Evolutionary conservation across 2,329 filamentous ascomycete species (phyloP), one percentile per base, ranked within the genome.

Genomic region (Periconia digitata): DNA sequence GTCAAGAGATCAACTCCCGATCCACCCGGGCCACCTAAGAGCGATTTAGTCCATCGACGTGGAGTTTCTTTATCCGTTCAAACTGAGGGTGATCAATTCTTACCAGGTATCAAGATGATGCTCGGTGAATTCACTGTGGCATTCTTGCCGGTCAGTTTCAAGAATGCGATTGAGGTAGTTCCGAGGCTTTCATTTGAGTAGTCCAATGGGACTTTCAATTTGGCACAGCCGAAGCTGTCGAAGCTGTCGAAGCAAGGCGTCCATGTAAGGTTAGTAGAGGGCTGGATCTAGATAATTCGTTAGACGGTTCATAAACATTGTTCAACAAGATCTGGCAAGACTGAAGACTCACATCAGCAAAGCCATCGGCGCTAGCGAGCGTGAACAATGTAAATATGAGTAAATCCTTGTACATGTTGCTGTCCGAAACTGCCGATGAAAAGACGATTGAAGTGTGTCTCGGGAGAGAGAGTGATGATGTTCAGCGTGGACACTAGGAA

Each of bases 1-100:
- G 65, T 40, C 12, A 64, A 47, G 16, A 21, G 34, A 2, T 60
- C 50, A 1, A 71, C 50, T 15, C 71, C 71, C 3, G 62, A 65
- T 2, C 58, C 66, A n/a, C 69, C 66, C 1, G 70, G 70, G 2
- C 56, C 56, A 15, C 51, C 51, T 43, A 23, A 21, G 43, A 36
- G 5, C 2, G 6, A 15, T 15, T 36, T 21, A 43, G 41, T 22
- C 21, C 8, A n/a, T 16, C 13, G n/a, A n/a, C n/a, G n/a, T n/a
- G n/a, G n/a, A n/a, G n/a, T n/a, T n/a, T n/a, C n/a, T n/a, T n/a
- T n/a, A n/a, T n/a, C n/a, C n/a, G n/a, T n/a, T n/a, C n/a, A n/a
- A n/a, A n/a, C n/a, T n/a, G n/a, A n/a, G 17, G 22, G 6, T 17
- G 39, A 22, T 12, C 10, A 24, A 46, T 34, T 42, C 22, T 24